Conservation (phyloP, 352 stramenopile genomes). For the Peronospora belbahrii region DNA sequence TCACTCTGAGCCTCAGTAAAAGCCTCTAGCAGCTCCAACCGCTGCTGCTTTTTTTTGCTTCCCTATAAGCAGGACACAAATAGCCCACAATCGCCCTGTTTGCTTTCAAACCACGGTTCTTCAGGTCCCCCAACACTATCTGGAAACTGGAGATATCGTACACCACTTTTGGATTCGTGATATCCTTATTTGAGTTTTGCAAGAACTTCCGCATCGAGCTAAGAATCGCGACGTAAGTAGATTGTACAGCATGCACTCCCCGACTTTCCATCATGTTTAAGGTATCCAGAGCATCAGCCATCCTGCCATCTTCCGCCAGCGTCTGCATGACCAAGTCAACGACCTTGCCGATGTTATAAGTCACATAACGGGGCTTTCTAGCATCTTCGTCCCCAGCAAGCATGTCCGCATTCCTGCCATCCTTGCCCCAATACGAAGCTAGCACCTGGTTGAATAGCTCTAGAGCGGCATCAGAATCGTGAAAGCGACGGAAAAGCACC, state of each 20-base stretch:
- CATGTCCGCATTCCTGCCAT: conserved; percentile 1
- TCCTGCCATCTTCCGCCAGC: conserved; percentile 36
- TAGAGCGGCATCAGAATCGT: conserved; percentile 27
- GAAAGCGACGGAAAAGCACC: conserved; percentile 33
- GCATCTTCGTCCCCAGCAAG: conserved; percentile 8
- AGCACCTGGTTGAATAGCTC: conserved; percentile 43
- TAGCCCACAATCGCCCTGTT: conserved; percentile 40
- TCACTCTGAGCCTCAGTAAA: conserved; percentile 29
- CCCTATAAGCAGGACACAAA: conserved; percentile 33
- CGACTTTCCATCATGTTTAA: conserved; percentile 29
- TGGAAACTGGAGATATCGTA: conserved; percentile 40
- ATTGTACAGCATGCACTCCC: conserved; percentile 23
- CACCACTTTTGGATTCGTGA: conserved; percentile 16
- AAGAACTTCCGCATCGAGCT: conserved; percentile 39
- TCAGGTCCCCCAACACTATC: conserved; percentile 35
- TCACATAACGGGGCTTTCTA: conserved; percentile 18
- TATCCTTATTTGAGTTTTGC: conserved; percentile 9
- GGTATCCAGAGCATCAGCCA: conserved; percentile 26
- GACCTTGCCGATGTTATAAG: conserved; percentile 40
- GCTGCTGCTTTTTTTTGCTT: conserved; percentile 49
- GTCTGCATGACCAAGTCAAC: conserved; percentile 42
- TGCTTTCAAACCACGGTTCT: conserved; percentile 25
- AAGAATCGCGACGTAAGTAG: conserved; percentile 42
- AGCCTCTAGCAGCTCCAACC: conserved; percentile 44
- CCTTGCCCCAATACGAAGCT: conserved; percentile 27